These are phyloP conservation scores for Entomophthora muscae DNA, from an alignment of 371 early-diverging fungal species.

Conservation along the genomic window DNA sequence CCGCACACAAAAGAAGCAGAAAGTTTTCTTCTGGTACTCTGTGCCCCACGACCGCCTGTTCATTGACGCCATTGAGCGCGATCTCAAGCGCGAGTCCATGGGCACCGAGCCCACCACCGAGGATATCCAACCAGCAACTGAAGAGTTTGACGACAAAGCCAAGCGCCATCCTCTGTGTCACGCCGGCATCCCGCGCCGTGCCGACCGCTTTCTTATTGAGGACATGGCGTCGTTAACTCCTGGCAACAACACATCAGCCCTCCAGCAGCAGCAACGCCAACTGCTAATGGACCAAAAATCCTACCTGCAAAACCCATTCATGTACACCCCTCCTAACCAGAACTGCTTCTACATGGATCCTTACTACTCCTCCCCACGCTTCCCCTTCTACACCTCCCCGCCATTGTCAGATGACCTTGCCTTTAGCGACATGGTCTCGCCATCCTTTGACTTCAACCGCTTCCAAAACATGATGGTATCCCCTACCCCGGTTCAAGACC, in stretches of 20 bases:
- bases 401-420: background rate
- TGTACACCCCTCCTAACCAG: background rate
- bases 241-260: background rate
- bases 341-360: background rate
- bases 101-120: slow-evolving; percentile 6
- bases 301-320: background rate
- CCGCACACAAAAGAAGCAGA: slow-evolving; percentile 99
- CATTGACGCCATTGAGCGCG: slow-evolving; percentile 96
- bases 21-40: slow-evolving; percentile 98
- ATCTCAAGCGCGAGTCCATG: slow-evolving; percentile 75
- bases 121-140: background rate
- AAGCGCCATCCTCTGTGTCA: slow-evolving; percentile 3
- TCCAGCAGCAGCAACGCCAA: background rate
- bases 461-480: too few relatives aligned
- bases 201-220: background rate
- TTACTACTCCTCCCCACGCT: background rate
- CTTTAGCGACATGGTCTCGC: slow-evolving; percentile 5
- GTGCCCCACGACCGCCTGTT: slow-evolving; percentile 95
- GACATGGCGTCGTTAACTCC: slow-evolving; percentile 6
- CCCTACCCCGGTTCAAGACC: background rate
- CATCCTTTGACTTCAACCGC: background rate
- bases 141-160: background rate
- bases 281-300: background rate
- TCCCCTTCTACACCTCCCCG: background rate
- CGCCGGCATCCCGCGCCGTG: slow-evolving; percentile 1